Percentiles rank a stretch among this genome's conserved stretches.
phyloP scores from a whole-genome alignment of 306 rosid genomes.

The Fagus sylvatica region DNA sequence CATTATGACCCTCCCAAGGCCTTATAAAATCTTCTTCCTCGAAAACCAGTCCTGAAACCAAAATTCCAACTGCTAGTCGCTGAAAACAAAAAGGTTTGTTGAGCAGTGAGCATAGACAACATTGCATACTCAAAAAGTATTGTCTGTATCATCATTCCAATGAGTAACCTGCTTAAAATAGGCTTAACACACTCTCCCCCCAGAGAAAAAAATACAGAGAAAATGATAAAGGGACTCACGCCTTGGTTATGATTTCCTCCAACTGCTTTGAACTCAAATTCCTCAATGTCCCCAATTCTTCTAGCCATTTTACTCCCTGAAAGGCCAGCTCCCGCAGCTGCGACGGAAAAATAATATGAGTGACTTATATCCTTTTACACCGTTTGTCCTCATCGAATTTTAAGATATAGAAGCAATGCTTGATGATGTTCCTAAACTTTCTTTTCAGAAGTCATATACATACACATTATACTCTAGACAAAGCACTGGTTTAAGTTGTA shows the following conservation, averaged over 20 bases:
- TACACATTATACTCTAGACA: background rate
- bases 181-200: too few species aligned
- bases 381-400: background rate
- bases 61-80: constrained; percentile 77
- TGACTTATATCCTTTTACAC: constrained; percentile 18
- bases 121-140: constrained; percentile 1
- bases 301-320: constrained; percentile 63
- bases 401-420: background rate
- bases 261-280: constrained; percentile 52
- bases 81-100: constrained; percentile 37
- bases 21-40: constrained; percentile 62
- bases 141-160: constrained; percentile 17
- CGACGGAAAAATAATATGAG: constrained; percentile 19
- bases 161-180: background rate
- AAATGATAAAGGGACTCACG: constrained; percentile 39
- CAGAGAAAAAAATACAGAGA: background rate
- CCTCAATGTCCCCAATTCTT: constrained; percentile 60
- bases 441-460: background rate
- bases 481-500: background rate
- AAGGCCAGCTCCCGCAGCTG: constrained; percentile 67
- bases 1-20: constrained; percentile 76
- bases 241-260: constrained; percentile 47
- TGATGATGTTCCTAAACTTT: background rate
- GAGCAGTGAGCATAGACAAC: constrained; percentile 14
- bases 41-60: constrained; percentile 77